These are phyloP conservation scores for Leccinum imitatum DNA, from an alignment of 768 basidiomycete species.

Conservation along the genomic window DNA sequence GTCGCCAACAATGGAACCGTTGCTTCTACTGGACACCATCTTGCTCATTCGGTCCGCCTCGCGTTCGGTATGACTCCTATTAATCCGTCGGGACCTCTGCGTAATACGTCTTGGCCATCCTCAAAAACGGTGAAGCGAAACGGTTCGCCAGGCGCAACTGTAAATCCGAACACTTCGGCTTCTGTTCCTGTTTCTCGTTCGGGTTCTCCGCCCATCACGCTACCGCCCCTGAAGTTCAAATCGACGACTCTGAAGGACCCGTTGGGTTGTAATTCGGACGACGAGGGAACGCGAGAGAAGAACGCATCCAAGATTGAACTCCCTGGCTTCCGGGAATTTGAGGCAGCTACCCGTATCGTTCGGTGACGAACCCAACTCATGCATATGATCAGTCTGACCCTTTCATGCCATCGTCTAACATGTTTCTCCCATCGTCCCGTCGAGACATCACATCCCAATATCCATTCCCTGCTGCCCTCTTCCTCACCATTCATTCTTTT, in stretches of 20 bases:
- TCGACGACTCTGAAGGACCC: constrained; percentile 20
- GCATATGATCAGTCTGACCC: constrained; percentile 3
- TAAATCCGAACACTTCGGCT: constrained; percentile 12
- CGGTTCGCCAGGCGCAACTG: constrained; percentile 10
- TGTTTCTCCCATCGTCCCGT: constrained; percentile 8
- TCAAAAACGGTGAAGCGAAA: constrained; percentile 17
- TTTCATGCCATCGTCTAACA: constrained; percentile 2
- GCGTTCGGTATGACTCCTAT: constrained; percentile 95
- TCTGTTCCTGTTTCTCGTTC: constrained; percentile 58
- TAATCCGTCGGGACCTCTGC: constrained; percentile 35
- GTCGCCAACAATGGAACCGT: constrained; percentile 24
- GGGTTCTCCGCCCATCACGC: constrained; percentile 67
- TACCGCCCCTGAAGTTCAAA: constrained; percentile 63
- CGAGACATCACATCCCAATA: constrained; percentile 24
- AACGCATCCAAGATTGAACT: constrained; percentile 44
- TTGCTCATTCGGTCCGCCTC: constrained; percentile 80
- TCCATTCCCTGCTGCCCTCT: constrained; percentile 1
- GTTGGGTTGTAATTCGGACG: constrained; percentile 20
- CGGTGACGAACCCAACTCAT: constrained; percentile 17
- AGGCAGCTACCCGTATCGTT: constrained; percentile 42
- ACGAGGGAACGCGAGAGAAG: constrained; percentile 21
- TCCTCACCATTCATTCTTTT: constrained; percentile 7
- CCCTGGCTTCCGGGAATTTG: constrained; percentile 64
- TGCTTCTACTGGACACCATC: constrained; percentile 51
- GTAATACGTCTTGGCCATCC: constrained; percentile 41